Percentiles rank a stretch among this genome's conserved stretches.
phyloP scores from a whole-genome alignment of 1,284 basidiomycete genomes.

The Leccinum subrobustum region DNA sequence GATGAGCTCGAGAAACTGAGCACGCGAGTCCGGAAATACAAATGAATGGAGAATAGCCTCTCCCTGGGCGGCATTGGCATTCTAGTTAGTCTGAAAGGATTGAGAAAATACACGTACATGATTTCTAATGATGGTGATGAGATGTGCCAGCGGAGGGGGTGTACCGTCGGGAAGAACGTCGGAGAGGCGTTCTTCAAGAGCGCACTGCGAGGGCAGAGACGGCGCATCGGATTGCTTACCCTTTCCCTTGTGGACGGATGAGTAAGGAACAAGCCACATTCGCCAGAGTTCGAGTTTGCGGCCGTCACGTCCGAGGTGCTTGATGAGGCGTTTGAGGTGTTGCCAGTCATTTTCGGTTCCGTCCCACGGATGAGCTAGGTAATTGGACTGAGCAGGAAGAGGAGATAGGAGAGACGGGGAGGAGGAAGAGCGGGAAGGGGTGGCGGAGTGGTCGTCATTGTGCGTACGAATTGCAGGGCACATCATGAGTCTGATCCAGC shows the following conservation, averaged over 20 bases:
- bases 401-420: slow-evolving; percentile 9
- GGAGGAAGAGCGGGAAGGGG: background rate
- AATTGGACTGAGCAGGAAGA: slow-evolving; percentile 25
- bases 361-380: slow-evolving; percentile 39
- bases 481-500: slow-evolving; percentile 82
- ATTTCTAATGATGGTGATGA: slow-evolving; percentile 50
- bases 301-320: slow-evolving; percentile 57
- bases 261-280: slow-evolving; percentile 50
- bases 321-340: slow-evolving; percentile 53
- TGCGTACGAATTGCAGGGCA: slow-evolving; percentile 43
- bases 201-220: slow-evolving; percentile 32
- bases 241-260: slow-evolving; percentile 31
- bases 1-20: slow-evolving; percentile 55
- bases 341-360: slow-evolving; percentile 61
- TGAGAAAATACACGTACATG: slow-evolving; percentile 49
- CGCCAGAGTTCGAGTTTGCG: slow-evolving; percentile 71
- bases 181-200: slow-evolving; percentile 11
- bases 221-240: slow-evolving; percentile 41
- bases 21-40: slow-evolving; percentile 70
- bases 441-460: background rate
- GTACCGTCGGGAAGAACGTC: slow-evolving; percentile 11
- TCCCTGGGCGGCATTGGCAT: slow-evolving; percentile 39
- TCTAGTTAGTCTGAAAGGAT: slow-evolving; percentile 5
- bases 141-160: slow-evolving; percentile 40
- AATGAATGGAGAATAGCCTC: slow-evolving; percentile 55